A percentile compares a stretch with the other conserved stretches of the same genome.
Evolutionary conservation across 208 protist species (phyloP).

Genomic region (Acanthamoeba healyi): DNA sequence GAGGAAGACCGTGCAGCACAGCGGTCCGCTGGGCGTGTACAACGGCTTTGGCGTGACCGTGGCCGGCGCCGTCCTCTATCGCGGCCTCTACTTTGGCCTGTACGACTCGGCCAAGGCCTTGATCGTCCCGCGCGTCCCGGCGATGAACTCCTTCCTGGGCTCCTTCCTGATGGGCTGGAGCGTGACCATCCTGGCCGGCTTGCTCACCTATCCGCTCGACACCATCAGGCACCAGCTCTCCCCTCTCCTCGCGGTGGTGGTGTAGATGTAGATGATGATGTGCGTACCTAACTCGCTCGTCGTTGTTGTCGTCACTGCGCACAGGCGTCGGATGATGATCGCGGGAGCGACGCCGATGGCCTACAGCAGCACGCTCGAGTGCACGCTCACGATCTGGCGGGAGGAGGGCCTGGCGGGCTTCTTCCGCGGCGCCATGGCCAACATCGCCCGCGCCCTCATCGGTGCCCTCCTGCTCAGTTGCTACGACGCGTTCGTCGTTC

Average conservation of each 20-base stretch:
- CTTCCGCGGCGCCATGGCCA: neutral
- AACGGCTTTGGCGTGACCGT: neutral
- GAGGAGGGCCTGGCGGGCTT: neutral
- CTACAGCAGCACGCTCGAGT: neutral
- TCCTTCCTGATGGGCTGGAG: neutral
- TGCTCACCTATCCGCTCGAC: neutral
- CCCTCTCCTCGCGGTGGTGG: too few relatives aligned
- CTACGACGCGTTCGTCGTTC: too few relatives aligned
- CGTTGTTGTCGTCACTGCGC: neutral
- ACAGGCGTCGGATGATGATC: constrained; percentile 3
- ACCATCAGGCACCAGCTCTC: constrained; percentile 3
- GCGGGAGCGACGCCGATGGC: neutral
- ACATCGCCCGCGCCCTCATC: too few relatives aligned
- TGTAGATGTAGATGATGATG: too few relatives aligned
- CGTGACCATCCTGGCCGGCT: neutral
- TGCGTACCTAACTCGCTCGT: neutral
- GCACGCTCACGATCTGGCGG: neutral
- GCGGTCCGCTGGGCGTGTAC: neutral
- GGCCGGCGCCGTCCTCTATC: neutral
- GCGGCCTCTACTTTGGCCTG: constrained; percentile 17
- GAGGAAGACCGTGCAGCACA: neutral
- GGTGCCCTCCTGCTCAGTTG: too few relatives aligned
- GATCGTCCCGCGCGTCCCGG: neutral
- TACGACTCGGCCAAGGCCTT: neutral
- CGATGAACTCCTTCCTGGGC: neutral